Conservation (phyloP, 768 basidiomycete species). For the Leccinum boreale region DNA sequence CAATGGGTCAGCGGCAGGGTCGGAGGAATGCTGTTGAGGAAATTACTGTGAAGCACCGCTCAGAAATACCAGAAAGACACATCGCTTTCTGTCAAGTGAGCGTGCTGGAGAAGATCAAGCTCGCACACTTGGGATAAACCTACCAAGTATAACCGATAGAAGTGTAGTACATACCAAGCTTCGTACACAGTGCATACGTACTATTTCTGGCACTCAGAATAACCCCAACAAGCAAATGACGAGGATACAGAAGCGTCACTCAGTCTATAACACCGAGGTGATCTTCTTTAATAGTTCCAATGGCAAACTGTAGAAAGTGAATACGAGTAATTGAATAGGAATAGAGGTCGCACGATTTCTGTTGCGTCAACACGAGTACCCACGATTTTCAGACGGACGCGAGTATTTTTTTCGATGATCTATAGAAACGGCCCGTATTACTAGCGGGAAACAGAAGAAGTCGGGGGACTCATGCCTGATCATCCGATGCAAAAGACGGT, state of each 20-base stretch:
- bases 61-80: no score
- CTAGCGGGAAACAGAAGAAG: background rate
- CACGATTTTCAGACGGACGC: conserved; percentile 94
- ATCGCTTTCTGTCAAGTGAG: no score
- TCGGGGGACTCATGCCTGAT: conserved; percentile 52
- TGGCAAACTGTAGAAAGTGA: conserved; percentile 71
- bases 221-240: background rate
- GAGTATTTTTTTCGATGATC: conserved; percentile 93
- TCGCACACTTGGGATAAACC: background rate
- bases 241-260: background rate
- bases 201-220: background rate
- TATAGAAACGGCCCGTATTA: conserved; percentile 22
- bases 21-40: no score
- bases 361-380: conserved; percentile 97
- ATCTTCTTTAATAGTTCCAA: conserved; percentile 97
- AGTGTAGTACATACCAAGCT: no score
- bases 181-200: no score
- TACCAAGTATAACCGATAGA: background rate
- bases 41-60: no score
- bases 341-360: conserved; percentile 72
- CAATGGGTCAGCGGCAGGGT: no score
- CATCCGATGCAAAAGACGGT: conserved; percentile 92
- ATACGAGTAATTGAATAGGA: background rate
- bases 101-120: no score
- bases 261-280: conserved; percentile 91